Percentiles rank a stretch among this genome's conserved stretches.
Evolutionary conservation across 106 monocot genomes (phyloP).

Genomic region (Gastrodia elata): DNA sequence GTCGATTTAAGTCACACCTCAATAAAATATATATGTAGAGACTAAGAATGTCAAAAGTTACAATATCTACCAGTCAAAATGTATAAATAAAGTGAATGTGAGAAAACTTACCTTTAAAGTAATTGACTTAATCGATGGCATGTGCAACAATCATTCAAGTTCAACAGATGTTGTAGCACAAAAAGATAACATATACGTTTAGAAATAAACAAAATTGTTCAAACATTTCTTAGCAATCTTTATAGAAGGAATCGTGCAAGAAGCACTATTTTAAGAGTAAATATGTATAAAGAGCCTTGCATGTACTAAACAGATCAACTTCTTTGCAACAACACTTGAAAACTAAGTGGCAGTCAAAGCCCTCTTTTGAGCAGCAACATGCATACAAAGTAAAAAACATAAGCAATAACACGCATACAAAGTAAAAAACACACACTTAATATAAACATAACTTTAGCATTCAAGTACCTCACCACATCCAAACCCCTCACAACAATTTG

Average conservation of each 20-base stretch:
- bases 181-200: background rate
- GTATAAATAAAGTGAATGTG: background rate
- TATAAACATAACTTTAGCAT: conserved; percentile 41
- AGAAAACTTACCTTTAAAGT: background rate
- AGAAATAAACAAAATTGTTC: background rate
- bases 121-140: background rate
- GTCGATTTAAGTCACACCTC: too few species aligned
- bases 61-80: too few species aligned
- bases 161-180: background rate
- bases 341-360: conserved; percentile 24
- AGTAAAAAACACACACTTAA: too few species aligned
- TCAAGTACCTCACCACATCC: conserved; percentile 41
- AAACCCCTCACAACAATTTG: conserved; percentile 42
- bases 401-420: too few species aligned
- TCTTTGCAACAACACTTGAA: background rate
- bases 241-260: too few species aligned
- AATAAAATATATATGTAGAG: too few species aligned
- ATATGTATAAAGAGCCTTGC: background rate
- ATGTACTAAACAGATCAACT: background rate
- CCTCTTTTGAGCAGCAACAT: conserved; percentile 20
- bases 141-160: background rate
- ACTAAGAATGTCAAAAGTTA: background rate
- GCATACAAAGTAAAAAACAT: conserved; percentile 72
- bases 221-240: too few species aligned
- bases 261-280: background rate